Percentiles rank a stretch among this genome's conserved stretches.
phyloP scores from a whole-genome alignment of 2,329 filamentous ascomycete species.

The Clarireedia paspali region DNA sequence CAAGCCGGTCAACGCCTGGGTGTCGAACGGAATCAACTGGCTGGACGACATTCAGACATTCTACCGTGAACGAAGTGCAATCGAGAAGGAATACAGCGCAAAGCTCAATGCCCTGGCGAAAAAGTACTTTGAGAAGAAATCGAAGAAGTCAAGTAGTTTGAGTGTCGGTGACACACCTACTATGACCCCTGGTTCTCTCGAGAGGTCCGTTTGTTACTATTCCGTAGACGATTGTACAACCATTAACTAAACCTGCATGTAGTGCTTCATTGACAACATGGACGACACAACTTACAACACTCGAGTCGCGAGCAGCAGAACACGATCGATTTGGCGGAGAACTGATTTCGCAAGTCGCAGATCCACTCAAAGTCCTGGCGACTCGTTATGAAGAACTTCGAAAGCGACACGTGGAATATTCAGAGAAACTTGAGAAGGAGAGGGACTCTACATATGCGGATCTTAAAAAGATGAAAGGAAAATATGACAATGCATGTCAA shows the following conservation, averaged over 20 bases:
- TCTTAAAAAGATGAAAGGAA: slow-evolving; percentile 81
- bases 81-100: slow-evolving; percentile 93
- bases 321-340: slow-evolving; percentile 80
- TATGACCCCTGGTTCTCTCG: slow-evolving; percentile 90
- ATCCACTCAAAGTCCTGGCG: slow-evolving; percentile 71
- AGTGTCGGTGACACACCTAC: slow-evolving; percentile 90
- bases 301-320: slow-evolving; percentile 81
- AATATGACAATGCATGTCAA: slow-evolving; percentile 88
- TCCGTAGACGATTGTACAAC: slow-evolving; percentile 6
- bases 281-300: slow-evolving; percentile 84
- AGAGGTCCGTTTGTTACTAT: slow-evolving; percentile 49
- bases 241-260: slow-evolving; percentile 6
- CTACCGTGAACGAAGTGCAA: slow-evolving; percentile 86
- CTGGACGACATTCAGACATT: slow-evolving; percentile 95
- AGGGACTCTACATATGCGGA: slow-evolving; percentile 77
- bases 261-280: slow-evolving; percentile 94
- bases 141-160: slow-evolving; percentile 75
- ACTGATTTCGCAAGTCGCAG: slow-evolving; percentile 72
- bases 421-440: slow-evolving; percentile 81
- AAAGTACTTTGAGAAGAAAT: slow-evolving; percentile 97
- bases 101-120: slow-evolving; percentile 84
- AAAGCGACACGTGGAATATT: slow-evolving; percentile 84
- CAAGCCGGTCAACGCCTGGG: slow-evolving; percentile 90
- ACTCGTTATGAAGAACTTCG: slow-evolving; percentile 81
- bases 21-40: slow-evolving; percentile 82